Conservation (phyloP, 441 rosid species). For the Sinapis alba region DNA sequence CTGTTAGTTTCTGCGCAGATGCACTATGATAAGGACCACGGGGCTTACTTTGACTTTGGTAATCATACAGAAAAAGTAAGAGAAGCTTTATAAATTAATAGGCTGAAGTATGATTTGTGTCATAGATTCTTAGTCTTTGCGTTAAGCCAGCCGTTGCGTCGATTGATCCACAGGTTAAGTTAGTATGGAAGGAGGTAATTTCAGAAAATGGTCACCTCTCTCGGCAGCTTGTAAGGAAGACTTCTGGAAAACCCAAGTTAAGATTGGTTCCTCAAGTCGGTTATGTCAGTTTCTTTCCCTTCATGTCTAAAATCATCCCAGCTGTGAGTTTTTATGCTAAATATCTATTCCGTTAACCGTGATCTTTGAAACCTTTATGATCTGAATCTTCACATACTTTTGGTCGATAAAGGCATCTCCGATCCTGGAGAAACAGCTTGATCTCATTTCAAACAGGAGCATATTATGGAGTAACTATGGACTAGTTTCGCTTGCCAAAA, state of each 20-base stretch:
- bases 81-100: background rate
- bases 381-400: background rate
- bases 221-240: conserved; percentile 85
- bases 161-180: conserved; percentile 65
- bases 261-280: conserved; percentile 6
- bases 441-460: background rate
- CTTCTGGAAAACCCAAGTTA: conserved; percentile 41
- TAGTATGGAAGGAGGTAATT: conserved; percentile 77
- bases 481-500: conserved; percentile 13
- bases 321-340: background rate
- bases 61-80: conserved; percentile 96
- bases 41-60: conserved; percentile 95
- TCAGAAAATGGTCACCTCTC: conserved; percentile 55
- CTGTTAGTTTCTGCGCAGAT: conserved; percentile 59
- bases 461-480: background rate
- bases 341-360: background rate
- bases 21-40: conserved; percentile 80
- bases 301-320: conserved; percentile 10
- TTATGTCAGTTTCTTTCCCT: conserved; percentile 6
- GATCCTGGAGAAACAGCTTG: conserved; percentile 4
- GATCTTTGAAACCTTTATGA: background rate
- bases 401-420: background rate
- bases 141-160: conserved; percentile 8
- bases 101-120: background rate
- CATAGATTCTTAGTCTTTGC: conserved; percentile 5